These are phyloP conservation scores for Arabidopsis arenosa DNA, from an alignment of 345 rosid genomes.

Conservation along the genomic window DNA sequence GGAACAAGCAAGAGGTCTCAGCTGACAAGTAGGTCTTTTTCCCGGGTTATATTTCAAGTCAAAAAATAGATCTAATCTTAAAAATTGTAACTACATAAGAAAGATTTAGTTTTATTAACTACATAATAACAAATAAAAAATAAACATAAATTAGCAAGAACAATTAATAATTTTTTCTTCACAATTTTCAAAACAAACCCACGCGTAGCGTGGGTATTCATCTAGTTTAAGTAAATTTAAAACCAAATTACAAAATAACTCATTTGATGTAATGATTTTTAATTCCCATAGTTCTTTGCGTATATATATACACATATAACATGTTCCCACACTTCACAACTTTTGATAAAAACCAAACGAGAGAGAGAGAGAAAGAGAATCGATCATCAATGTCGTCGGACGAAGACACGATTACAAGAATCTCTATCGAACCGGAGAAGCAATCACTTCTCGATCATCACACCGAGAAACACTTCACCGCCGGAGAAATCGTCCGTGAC, in stretches of 20 bases:
- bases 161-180: no score
- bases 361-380: background rate
- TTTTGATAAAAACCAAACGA: no score
- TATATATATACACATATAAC: conserved; percentile 16
- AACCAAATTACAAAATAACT: background rate
- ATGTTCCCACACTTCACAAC: conserved; percentile 18
- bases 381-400: conserved; percentile 33
- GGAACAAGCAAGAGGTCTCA: no score
- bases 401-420: conserved; percentile 25
- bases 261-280: background rate
- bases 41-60: no score
- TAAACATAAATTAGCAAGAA: no score
- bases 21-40: no score
- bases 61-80: no score
- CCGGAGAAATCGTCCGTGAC: conserved; percentile 92
- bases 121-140: no score
- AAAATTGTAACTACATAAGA: no score
- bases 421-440: conserved; percentile 60
- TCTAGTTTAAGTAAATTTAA: background rate
- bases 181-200: no score
- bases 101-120: no score
- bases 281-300: conserved; percentile 29
- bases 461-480: conserved; percentile 89
- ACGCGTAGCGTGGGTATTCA: no score
- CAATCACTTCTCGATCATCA: conserved; percentile 75